Evolutionary conservation across 2,329 filamentous ascomycete species (phyloP), one percentile per base, ranked within the genome.

Genomic region (Colletotrichum tofieldiae): DNA sequence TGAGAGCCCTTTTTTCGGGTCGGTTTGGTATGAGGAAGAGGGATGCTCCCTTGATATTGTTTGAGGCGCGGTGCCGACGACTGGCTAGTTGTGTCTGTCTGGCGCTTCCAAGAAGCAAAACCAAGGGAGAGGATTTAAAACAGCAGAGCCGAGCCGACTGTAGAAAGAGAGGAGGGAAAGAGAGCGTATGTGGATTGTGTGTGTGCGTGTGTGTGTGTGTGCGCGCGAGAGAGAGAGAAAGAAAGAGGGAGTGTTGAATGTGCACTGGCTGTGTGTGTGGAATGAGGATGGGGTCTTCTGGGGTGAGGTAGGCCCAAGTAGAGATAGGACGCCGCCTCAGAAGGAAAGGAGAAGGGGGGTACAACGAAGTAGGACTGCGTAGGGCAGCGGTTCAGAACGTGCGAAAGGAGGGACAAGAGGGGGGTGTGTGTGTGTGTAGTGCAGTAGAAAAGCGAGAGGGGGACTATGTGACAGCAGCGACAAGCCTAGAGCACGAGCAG

Each of bases 371-470:
- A 64, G 52, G 69, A 69, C 65, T 69, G 59, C 69, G 69, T 72
- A 72, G 59, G 69, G 65, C 69, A 52, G 65, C 59, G 65, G 59
- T 64, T 72, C 37, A 64, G 69, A 72, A 69, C 69, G 59, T 64
- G 65, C 58, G 51, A 59, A 64, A 69, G 59, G 69, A 72, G 52
- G 65, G 65, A 72, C 56, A 68, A 63, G 52, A 60, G 47, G 11
- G 26, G 54, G 35, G 63, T 56, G 55, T 32, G 55, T 49, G 47
- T 18, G n/a, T 26, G 32, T 32, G 29, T 32, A 32, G 29, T 6
- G 29, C 6, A 32, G 29, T 32, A 51, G 37, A 51, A 26, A 26
- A 35, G 18, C 18, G 35, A 11, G 35, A 11, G 35, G 35, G 35
- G 35, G 35, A 11, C 8, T 8, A 26, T 26, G 35, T 8, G 35